These are phyloP conservation scores for Vitis riparia DNA, from an alignment of 164 flowering plant species.

Conservation along the genomic window DNA sequence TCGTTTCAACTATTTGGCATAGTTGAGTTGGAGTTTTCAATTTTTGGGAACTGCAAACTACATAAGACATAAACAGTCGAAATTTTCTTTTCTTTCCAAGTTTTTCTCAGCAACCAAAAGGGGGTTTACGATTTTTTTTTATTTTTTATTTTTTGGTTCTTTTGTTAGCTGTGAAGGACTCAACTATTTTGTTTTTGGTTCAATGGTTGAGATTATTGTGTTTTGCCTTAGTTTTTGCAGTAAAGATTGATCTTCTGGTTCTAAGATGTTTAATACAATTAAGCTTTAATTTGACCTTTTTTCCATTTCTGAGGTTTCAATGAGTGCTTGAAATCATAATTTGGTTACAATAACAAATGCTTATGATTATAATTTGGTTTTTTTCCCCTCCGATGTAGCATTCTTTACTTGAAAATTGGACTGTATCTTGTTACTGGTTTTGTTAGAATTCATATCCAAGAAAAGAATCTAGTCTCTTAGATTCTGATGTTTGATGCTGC, in stretches of 20 bases:
- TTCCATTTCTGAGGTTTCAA: background rate
- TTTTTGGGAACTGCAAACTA: background rate
- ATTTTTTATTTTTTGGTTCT: too few species aligned
- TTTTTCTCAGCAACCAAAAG: background rate
- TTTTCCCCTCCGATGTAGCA: background rate
- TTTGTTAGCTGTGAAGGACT: background rate
- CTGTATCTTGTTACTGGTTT: background rate
- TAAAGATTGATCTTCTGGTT: background rate
- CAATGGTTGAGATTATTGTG: background rate
- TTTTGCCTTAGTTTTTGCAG: background rate
- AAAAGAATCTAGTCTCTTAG: background rate
- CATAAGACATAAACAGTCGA: background rate
- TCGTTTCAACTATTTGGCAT: background rate
- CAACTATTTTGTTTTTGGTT: background rate
- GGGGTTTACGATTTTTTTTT: too few species aligned
- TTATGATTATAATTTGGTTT: background rate
- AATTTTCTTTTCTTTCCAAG: background rate
- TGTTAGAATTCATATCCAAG: constrained; percentile 3
- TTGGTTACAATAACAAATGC: background rate
- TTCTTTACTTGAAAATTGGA: background rate
- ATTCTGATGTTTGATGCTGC: background rate
- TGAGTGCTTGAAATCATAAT: background rate
- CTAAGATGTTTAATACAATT: background rate
- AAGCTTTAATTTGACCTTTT: background rate
- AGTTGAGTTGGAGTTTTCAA: background rate